These are phyloP conservation scores for Vanderwaltozyma tropicalis DNA, from an alignment of 805 yeast species.

Conservation along the genomic window DNA sequence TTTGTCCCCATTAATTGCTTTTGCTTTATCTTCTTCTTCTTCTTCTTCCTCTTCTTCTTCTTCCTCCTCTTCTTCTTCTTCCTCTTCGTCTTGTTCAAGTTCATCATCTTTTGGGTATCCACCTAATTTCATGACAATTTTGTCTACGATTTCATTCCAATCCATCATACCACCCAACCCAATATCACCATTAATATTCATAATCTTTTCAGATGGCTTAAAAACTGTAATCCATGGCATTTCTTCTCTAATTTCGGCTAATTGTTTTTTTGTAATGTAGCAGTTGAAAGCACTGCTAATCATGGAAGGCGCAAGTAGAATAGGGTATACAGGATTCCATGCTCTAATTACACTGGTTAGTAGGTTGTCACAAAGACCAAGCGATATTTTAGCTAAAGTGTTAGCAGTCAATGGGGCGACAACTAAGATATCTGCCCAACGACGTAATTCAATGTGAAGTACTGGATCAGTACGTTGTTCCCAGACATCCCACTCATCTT, in stretches of 20 bases:
- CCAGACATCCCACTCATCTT: conserved; percentile 89
- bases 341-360: conserved; percentile 85
- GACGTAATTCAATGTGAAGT: conserved; percentile 82
- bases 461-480: conserved; percentile 78
- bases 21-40: conserved; percentile 36
- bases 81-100: conserved; percentile 35
- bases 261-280: conserved; percentile 74
- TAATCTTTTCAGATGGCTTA: conserved; percentile 87
- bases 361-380: conserved; percentile 87
- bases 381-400: conserved; percentile 75
- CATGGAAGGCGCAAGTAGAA: conserved; percentile 91
- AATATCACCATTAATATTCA: conserved; percentile 87
- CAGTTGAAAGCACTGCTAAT: conserved; percentile 84
- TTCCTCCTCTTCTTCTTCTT: conserved; percentile 31
- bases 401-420: conserved; percentile 95
- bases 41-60: conserved; percentile 36
- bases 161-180: conserved; percentile 99
- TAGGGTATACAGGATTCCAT: conserved; percentile 88
- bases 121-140: conserved; percentile 63
- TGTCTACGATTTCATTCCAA: conserved; percentile 86
- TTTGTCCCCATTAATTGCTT: conserved; percentile 34
- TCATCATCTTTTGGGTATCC: conserved; percentile 42
- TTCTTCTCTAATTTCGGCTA: conserved; percentile 66
- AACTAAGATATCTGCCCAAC: conserved; percentile 91
- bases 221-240: conserved; percentile 93